Base-by-base conservation (phyloP, 176 grass and related monocot species). In the Tuctoria greenei region DNA sequence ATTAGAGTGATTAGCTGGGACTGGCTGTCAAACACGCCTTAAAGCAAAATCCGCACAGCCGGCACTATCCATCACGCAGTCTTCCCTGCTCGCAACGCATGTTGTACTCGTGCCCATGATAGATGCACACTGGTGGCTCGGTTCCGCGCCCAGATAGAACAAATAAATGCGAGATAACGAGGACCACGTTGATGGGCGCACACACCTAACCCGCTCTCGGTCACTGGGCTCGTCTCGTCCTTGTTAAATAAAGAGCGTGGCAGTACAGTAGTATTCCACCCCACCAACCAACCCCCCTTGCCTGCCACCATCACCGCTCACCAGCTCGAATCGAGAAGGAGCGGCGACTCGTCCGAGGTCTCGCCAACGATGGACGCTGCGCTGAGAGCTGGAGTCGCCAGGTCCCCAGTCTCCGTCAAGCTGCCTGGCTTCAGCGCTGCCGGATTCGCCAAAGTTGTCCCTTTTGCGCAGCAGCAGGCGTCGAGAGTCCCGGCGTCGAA, bases 81-180 rank as follows among this genome's bases (percentile, higher is more conserved):
- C 47, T 16, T 17, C 0, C 4, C 43, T 40, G 10, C 43, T 45
- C 25, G 8, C 15, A 3, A 1, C 54, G 6, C 72, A 75, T 61
- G 72, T 46, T 75, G 72, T 75, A 1, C 76, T 79, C 83, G 76
- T 79, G 83, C 41, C 40, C 16, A 79, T 73, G 73, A 9, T 40
- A 26, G 8, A 36, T 3, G 35, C 62, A 78, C 9, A 6, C 28
- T 59, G 40, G 71, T 50, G 49, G 79, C 38, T 46, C 31, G 69
- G 16, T 4, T 13, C 7, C 9, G 1, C n/a, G 57, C 31, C 10
- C 21, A 10, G 9, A 10, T 2, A 4, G 34, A n/a, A 42, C 56
- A 39, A 42, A 56, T 23, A 54, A 54, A 9, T 56, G 20, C n/a
- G 52, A 56, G 1, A 12, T 55, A 9, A 55, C 69, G 39, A 56